Evolutionary conservation across 2,329 filamentous ascomycete species (phyloP).

Genomic region (Nemania sp.): DNA sequence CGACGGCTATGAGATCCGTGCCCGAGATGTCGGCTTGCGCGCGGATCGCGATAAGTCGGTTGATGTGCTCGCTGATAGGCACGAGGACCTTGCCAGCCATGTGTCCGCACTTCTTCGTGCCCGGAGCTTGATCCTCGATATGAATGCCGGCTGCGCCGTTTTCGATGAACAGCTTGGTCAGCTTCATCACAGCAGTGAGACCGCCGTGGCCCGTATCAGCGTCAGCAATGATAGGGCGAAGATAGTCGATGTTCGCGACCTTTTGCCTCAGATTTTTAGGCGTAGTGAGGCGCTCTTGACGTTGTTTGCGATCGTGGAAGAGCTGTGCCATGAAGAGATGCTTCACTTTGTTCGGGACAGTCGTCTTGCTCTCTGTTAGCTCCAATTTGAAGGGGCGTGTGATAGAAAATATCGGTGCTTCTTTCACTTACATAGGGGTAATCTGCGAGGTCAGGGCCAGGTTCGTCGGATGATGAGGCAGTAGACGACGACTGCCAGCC

Average conservation of each 20-base stretch:
- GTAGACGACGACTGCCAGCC: conserved; percentile 99
- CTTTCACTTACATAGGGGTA: conserved; percentile 76
- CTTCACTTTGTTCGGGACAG: conserved; percentile 96
- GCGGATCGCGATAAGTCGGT: conserved; percentile 92
- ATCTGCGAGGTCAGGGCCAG: conserved; percentile 95
- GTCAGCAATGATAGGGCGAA: conserved; percentile 94
- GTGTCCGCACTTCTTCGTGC: conserved; percentile 99
- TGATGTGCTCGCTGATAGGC: conserved; percentile 97
- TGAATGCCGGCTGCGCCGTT: conserved; percentile 96
- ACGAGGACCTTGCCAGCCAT: conserved; percentile 99
- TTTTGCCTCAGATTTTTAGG: conserved; percentile 73
- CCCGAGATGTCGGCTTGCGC: conserved; percentile 99
- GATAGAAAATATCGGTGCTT: not conserved
- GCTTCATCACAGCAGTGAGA: conserved; percentile 98
- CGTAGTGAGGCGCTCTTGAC: conserved; percentile 84
- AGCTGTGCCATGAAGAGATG: conserved; percentile 98
- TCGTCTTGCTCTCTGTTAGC: conserved; percentile 65
- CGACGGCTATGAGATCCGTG: conserved; percentile 84
- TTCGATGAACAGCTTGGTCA: conserved; percentile 96
- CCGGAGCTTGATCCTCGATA: conserved; percentile 97
- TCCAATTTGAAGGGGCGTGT: too few species aligned
- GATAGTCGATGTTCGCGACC: conserved; percentile 84
- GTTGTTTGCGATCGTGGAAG: conserved; percentile 99
- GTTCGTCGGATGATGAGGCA: conserved; percentile 91
- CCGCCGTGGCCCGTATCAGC: conserved; percentile 97